Base-by-base conservation (phyloP, 116 monocot species). In the Phalaenopsis hybrid region DNA sequence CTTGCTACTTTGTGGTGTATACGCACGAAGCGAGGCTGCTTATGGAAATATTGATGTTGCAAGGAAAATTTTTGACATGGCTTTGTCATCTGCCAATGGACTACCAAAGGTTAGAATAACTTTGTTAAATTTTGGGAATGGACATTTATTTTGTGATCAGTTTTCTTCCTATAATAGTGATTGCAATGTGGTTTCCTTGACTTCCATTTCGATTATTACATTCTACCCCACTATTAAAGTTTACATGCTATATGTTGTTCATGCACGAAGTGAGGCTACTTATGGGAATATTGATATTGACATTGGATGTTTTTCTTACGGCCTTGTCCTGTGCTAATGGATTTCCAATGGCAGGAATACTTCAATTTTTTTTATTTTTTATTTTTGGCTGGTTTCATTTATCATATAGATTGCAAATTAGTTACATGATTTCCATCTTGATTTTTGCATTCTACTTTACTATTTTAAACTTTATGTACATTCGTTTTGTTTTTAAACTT, bases 11-110 rank as follows among this genome's bases (percentile, higher is more conserved):
- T 98, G 95, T 79, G 98, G 98, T 44, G 78, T 98, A 81, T 95
- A 95, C 85, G 98, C 93, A 52, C 88, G 79, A 89, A 94, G 87
- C 67, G 98, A 95, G 85, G 92, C 93, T 57, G 34, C 89, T 44
- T 82, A 87, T 88, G 94, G 90, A 34, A 95, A 95, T 79, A 84
- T 90, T 25, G 93, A 93, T 63, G 82, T 89, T 75, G 95, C 95
- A 76, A 89, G 98, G 82, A 95, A 95, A 85, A 88, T 98, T 79
- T 92, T 95, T 88, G 98, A 98, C 85, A 95, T 93, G 95, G 95
- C 98, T 76, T 79, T 98, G n/a, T 85, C 84, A 80, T 88, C 91
- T 80, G 81, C 85, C 67, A 86, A 90, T 82, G 90, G 86, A 84
- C 83, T 92, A 67, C 86, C 95, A 74, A 34, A 33, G 85, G 97